Evolutionary conservation across 495 filamentous ascomycete species (phyloP).

Genomic region (Penicillium parvum): DNA sequence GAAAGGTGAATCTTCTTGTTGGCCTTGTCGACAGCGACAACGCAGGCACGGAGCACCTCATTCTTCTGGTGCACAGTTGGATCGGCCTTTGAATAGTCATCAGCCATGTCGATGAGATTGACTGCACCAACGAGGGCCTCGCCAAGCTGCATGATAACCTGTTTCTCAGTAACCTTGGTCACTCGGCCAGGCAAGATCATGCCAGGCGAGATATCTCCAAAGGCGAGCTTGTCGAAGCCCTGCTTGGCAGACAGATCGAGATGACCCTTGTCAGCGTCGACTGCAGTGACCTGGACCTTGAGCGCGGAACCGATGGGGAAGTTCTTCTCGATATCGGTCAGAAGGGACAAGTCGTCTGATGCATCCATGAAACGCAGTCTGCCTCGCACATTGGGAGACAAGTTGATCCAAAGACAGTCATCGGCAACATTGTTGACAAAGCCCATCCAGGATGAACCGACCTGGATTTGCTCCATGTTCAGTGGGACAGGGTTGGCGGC

Average conservation of each 20-base stretch:
- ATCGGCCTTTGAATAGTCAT: conserved; percentile 75
- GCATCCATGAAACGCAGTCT: conserved; percentile 76
- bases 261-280: conserved; percentile 67
- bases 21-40: conserved; percentile 70
- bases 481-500: conserved; percentile 53
- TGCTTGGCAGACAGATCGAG: conserved; percentile 78
- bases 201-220: conserved; percentile 64
- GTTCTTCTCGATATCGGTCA: conserved; percentile 70
- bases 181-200: conserved; percentile 79
- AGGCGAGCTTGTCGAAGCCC: conserved; percentile 51
- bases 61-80: conserved; percentile 69
- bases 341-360: conserved; percentile 73
- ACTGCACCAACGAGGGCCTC: conserved; percentile 69
- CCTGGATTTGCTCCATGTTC: conserved; percentile 66
- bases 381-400: conserved; percentile 87
- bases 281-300: conserved; percentile 66
- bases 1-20: conserved; percentile 83
- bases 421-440: conserved; percentile 85
- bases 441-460: conserved; percentile 65
- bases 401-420: conserved; percentile 78
- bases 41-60: conserved; percentile 77
- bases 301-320: conserved; percentile 88
- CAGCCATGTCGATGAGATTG: conserved; percentile 70
- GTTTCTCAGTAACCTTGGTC: conserved; percentile 78
- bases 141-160: conserved; percentile 79